Conservation (phyloP, 1,284 basidiomycete species). For the Anthracocystis setariae region DNA sequence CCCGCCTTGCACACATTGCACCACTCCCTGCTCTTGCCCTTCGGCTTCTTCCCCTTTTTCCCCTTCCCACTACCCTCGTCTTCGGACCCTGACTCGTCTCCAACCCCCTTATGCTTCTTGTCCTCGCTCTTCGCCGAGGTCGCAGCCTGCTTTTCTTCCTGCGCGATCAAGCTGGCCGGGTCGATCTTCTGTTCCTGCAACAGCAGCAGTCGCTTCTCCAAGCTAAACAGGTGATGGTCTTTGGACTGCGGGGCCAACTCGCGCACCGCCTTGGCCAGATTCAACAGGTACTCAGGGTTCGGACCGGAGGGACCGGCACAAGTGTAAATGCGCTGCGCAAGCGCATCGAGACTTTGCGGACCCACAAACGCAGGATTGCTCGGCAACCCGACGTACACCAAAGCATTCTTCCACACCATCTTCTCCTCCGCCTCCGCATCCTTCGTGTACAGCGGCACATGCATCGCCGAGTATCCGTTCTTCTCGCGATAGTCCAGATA, state of each 20-base stretch:
- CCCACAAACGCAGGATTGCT: constrained; percentile 86
- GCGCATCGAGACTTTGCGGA: constrained; percentile 76
- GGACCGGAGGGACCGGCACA: constrained; percentile 82
- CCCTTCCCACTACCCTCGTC: constrained; percentile 17
- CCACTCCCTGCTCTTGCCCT: constrained; percentile 64
- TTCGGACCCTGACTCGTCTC: constrained; percentile 3
- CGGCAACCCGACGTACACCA: constrained; percentile 79
- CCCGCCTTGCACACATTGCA: constrained; percentile 79
- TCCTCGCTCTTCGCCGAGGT: background rate
- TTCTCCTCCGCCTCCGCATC: constrained; percentile 70
- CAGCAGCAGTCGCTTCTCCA: constrained; percentile 72
- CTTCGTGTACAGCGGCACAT: constrained; percentile 69
- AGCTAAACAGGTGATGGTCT: constrained; percentile 79
- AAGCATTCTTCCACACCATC: constrained; percentile 72
- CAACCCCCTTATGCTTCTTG: constrained; percentile 1
- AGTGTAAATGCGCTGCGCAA: constrained; percentile 77
- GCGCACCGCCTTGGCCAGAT: constrained; percentile 76
- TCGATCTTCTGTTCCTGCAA: constrained; percentile 37
- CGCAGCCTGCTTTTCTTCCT: constrained; percentile 23
- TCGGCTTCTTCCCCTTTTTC: constrained; percentile 36
- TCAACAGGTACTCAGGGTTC: constrained; percentile 84
- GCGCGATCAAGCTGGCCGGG: constrained; percentile 20
- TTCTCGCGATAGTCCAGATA: constrained; percentile 88
- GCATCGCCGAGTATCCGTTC: constrained; percentile 69
- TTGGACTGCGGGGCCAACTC: constrained; percentile 78